Percentiles rank a stretch among this genome's conserved stretches.
Evolutionary conservation across 306 rosid genomes (phyloP).

Genomic region (Hylodesmum podocarpum): DNA sequence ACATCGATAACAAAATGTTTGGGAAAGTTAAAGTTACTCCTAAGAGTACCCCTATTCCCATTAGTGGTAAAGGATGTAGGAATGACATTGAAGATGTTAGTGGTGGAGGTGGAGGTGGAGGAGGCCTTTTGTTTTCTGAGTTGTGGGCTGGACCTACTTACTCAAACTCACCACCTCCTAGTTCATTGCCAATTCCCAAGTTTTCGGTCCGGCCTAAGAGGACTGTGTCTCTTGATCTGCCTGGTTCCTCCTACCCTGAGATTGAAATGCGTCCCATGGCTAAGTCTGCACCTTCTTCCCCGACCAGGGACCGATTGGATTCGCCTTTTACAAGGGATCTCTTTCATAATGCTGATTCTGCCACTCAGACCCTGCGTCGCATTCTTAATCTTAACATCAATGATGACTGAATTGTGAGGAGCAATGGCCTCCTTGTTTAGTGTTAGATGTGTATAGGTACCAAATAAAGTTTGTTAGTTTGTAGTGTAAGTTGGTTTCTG

Average conservation of each 20-base stretch:
- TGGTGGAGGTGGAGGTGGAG: conserved; percentile 27
- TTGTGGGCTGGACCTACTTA: conserved; percentile 97
- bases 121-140: conserved; percentile 60
- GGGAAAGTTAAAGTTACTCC: conserved; percentile 26
- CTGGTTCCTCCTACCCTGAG: conserved; percentile 47
- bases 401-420: conserved; percentile 41
- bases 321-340: conserved; percentile 39
- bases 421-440: conserved; percentile 36
- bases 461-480: conserved; percentile 42
- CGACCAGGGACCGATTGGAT: conserved; percentile 38
- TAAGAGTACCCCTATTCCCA: conserved; percentile 62
- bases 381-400: conserved; percentile 68
- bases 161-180: conserved; percentile 93
- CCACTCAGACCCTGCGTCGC: conserved; percentile 66
- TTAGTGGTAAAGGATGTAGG: conserved; percentile 29
- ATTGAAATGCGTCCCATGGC: conserved; percentile 48
- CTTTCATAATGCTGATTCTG: conserved; percentile 53
- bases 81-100: conserved; percentile 40
- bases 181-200: conserved; percentile 85
- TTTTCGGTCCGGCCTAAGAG: conserved; percentile 69
- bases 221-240: conserved; percentile 63
- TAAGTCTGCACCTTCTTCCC: conserved; percentile 70
- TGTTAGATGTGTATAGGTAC: conserved; percentile 51
- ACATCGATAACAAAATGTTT: conserved; percentile 25
- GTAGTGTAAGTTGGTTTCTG: conserved; percentile 35